Evolutionary conservation across 306 rosid species (phyloP).

Genomic region (Corylus heterophylla): DNA sequence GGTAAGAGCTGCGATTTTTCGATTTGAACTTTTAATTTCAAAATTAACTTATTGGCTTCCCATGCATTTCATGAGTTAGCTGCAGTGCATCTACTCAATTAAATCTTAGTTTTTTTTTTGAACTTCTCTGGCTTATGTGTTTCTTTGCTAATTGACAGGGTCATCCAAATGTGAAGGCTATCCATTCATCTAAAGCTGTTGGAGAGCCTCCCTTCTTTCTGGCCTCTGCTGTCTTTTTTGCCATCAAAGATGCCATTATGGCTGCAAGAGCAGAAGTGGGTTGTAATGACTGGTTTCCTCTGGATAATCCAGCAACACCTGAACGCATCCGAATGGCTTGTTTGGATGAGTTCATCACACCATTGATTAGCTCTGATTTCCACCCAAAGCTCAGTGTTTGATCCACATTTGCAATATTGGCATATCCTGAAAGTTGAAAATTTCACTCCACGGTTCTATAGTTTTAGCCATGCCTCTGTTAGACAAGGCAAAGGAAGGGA

Average conservation of each 20-base stretch:
- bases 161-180: constrained; percentile 88
- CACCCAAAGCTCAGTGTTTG: constrained; percentile 78
- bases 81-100: constrained; percentile 8
- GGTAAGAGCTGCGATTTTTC: not conserved
- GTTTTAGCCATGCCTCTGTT: not conserved
- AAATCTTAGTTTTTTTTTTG: not conserved
- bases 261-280: constrained; percentile 79
- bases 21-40: not conserved
- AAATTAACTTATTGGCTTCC: not conserved
- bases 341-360: constrained; percentile 60
- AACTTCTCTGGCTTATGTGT: constrained; percentile 14
- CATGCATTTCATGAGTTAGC: not conserved
- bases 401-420: not conserved
- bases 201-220: constrained; percentile 98
- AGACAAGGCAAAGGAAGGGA: not conserved
- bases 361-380: constrained; percentile 48
- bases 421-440: too few relatives aligned
- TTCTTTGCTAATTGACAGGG: constrained; percentile 51
- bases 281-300: constrained; percentile 76
- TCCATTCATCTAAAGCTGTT: constrained; percentile 95
- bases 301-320: constrained; percentile 91
- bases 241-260: constrained; percentile 79
- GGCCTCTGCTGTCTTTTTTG: constrained; percentile 78
- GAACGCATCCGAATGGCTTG: constrained; percentile 97
- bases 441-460: not conserved